Evolutionary conservation across 768 basidiomycete genomes (phyloP).

Genomic region (Mycena rosella): DNA sequence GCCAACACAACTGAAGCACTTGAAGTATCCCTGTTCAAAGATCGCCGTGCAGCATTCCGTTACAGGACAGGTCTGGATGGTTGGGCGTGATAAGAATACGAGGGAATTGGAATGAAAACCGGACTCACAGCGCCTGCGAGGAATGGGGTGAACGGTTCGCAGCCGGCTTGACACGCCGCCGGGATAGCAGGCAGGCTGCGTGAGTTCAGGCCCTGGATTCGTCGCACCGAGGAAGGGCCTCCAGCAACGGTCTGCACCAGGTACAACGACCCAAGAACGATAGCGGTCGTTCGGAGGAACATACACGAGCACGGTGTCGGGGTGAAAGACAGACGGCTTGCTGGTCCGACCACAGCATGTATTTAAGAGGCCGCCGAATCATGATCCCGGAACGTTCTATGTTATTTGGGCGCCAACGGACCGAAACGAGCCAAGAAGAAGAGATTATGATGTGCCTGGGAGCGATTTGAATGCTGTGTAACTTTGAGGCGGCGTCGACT

Average conservation of each 20-base stretch:
- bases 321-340: constrained; percentile 6
- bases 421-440: neutral
- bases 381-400: neutral
- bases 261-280: neutral
- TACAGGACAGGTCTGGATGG: constrained; percentile 19
- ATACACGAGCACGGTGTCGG: constrained; percentile 1
- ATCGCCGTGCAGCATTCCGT: constrained; percentile 47
- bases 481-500: too few species aligned
- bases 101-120: neutral
- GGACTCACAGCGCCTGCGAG: constrained; percentile 21
- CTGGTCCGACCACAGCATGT: constrained; percentile 1
- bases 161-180: constrained; percentile 19
- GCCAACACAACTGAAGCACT: constrained; percentile 52
- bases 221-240: constrained; percentile 4
- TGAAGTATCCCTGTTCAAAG: constrained; percentile 48
- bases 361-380: constrained; percentile 11
- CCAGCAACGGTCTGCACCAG: constrained; percentile 7
- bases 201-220: neutral
- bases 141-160: constrained; percentile 28
- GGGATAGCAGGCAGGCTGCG: constrained; percentile 23
- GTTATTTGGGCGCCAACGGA: neutral
- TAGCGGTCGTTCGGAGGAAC: constrained; percentile 3
- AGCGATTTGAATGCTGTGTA: neutral
- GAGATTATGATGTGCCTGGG: neutral
- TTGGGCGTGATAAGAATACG: neutral